Base-by-base conservation (phyloP, 2,329 filamentous ascomycete species). In the Pseudopithomyces maydicus region DNA sequence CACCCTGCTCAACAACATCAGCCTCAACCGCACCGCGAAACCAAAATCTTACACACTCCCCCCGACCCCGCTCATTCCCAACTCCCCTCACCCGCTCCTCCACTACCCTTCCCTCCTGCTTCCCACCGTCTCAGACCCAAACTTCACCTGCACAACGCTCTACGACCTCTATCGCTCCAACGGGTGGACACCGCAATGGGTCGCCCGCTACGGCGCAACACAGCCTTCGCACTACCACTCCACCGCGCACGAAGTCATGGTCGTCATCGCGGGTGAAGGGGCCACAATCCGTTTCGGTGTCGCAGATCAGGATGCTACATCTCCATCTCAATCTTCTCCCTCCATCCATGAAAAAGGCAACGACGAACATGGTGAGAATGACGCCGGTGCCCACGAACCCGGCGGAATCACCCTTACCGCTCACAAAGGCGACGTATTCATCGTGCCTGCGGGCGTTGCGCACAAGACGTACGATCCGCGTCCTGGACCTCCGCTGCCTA, bases 161-260 rank as follows among this genome's bases (percentile, higher is more conserved):
- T 76, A 80, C 69, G 75, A 82, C 52, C 70, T 79, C 15, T 83
- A 84, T 65, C 61, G 70, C 1, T 58, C 63, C 20, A 84, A 86
- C 60, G 79, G 74, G 23, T 86, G 84, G 84, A 65, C 80, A 32
- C 77, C 78, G 0, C 79, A 83, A 57, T 87, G 84, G 84, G 81
- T 86, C 47, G 82, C 80, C 58, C 80, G 84, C 35, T 88, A 87
- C 68, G 81, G 82, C 1, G 70, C 74, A 6, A 84, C 83, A 0
- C 84, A 86, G 55, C 49, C 66, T 12, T 83, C 84, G 0, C 85
- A 87, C 69, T 87, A 85, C 63, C 85, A 87, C 68, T 82, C 81
- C 2, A 65, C 70, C 8, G 79, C 81, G 0, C 85, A 87, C 63
- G 85, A 88, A 71, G 81, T 79, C 67, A 86, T 87, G 82, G 79